phyloP scores from a whole-genome alignment of 2,329 filamentous ascomycete genomes.

The Cladophialophora exuberans region DNA sequence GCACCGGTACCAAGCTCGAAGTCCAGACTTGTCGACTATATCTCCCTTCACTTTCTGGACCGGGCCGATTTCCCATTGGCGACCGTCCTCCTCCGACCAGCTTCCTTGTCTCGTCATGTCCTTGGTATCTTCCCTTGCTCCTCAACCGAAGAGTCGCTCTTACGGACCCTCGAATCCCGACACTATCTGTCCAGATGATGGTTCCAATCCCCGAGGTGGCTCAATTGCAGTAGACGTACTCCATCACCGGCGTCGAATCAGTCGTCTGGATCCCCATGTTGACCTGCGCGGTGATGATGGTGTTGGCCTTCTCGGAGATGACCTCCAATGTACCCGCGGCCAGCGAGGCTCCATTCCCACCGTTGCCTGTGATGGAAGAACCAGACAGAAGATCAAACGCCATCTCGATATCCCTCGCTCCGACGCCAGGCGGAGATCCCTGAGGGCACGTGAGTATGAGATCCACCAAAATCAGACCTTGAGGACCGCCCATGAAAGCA shows the following conservation, averaged over 20 bases:
- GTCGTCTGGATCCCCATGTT: conserved; percentile 15
- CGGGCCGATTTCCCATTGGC: no score
- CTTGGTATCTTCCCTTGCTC: no score
- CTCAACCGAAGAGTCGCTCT: no score
- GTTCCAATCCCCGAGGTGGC: not conserved
- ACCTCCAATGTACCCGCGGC: conserved; percentile 20
- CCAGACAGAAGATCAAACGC: conserved; percentile 10
- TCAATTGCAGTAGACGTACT: conserved; percentile 25
- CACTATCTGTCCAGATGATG: not conserved
- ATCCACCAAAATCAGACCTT: conserved; percentile 20
- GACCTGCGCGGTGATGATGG: conserved; percentile 13
- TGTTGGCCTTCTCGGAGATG: conserved; percentile 7
- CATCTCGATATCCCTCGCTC: conserved; percentile 18
- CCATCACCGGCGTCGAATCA: conserved; percentile 8
- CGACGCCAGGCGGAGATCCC: conserved; percentile 8
- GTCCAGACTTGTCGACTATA: no score
- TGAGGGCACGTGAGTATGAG: conserved; percentile 20
- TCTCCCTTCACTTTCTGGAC: no score
- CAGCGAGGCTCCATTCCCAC: conserved; percentile 11
- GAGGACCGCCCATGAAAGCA: conserved; percentile 20
- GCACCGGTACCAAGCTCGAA: no score
- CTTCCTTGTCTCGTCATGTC: no score
- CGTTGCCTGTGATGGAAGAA: conserved; percentile 9
- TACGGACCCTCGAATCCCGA: not conserved
- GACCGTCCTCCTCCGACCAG: no score